phyloP scores from a whole-genome alignment of 306 rosid species.

The Cyamopsis tetragonoloba region DNA sequence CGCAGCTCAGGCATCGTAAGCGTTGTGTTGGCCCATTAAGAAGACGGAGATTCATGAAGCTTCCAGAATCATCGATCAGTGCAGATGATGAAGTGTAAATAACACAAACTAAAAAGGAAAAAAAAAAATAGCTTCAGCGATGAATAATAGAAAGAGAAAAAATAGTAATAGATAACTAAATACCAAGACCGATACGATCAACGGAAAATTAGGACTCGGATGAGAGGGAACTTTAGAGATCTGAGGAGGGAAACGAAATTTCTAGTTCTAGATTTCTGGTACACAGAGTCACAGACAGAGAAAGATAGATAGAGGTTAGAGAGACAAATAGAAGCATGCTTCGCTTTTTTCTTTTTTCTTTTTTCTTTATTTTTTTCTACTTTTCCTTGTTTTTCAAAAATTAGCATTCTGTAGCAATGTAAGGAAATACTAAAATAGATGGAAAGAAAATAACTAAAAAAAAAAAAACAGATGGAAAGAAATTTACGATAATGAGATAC shows the following conservation, averaged over 20 bases:
- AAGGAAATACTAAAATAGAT: too few relatives aligned
- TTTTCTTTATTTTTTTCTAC: not conserved
- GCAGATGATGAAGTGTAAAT: not conserved
- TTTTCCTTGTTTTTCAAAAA: not conserved
- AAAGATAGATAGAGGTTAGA: not conserved
- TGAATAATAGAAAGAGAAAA: too few relatives aligned
- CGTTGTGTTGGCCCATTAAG: slow-evolving; percentile 44
- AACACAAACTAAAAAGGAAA: not conserved
- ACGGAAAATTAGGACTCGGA: slow-evolving; percentile 30
- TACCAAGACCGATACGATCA: not conserved
- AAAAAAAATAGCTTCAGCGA: not conserved
- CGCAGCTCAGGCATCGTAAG: slow-evolving; percentile 58
- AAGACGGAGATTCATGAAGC: slow-evolving; percentile 34
- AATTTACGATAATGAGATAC: too few relatives aligned
- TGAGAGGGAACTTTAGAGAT: slow-evolving; percentile 38
- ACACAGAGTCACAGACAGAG: slow-evolving; percentile 10
- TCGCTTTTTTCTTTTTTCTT: not conserved
- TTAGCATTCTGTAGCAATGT: not conserved
- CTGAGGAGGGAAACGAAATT: slow-evolving; percentile 45
- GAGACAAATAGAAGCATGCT: not conserved
- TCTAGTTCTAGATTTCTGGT: slow-evolving; percentile 29
- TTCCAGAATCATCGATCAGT: slow-evolving; percentile 36
- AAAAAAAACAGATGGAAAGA: too few relatives aligned
- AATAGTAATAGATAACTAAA: too few relatives aligned
- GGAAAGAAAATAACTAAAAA: too few relatives aligned